A percentile compares a stretch with the other conserved stretches of the same genome.
Evolutionary conservation across 495 filamentous ascomycete species (phyloP).

Genomic region (Hypoxylon lienhwacheense): DNA sequence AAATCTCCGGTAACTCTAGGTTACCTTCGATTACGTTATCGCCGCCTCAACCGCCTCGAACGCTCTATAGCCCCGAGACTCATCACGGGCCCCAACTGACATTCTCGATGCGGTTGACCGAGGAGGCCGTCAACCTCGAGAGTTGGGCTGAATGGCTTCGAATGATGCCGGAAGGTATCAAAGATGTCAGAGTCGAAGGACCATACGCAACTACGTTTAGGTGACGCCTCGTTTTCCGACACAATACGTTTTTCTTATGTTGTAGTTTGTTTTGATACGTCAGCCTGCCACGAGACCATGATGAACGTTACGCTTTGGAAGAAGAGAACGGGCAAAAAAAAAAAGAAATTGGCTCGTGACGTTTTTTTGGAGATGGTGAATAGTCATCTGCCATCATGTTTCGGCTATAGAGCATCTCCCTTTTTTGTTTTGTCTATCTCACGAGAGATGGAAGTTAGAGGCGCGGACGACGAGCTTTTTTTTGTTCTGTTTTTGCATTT

Average conservation of each 20-base stretch:
- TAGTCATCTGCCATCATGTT: slow-evolving; percentile 24
- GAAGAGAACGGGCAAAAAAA: slow-evolving; percentile 11
- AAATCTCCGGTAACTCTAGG: slow-evolving; percentile 47
- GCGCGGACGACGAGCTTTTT: slow-evolving; percentile 16
- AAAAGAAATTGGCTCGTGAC: slow-evolving; percentile 19
- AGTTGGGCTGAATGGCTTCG: slow-evolving; percentile 54
- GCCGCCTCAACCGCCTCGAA: slow-evolving; percentile 42
- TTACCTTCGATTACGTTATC: slow-evolving; percentile 51
- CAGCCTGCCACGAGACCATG: slow-evolving; percentile 31
- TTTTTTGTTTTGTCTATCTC: slow-evolving; percentile 16
- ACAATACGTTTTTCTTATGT: slow-evolving; percentile 23
- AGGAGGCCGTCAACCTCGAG: slow-evolving; percentile 46
- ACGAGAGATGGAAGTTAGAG: slow-evolving; percentile 22
- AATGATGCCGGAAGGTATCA: slow-evolving; percentile 53
- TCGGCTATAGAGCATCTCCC: slow-evolving; percentile 9
- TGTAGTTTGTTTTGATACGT: slow-evolving; percentile 19
- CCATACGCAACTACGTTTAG: slow-evolving; percentile 52
- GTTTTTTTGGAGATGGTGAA: slow-evolving; percentile 19
- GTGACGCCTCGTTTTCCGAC: slow-evolving; percentile 37
- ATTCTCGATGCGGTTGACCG: slow-evolving; percentile 48
- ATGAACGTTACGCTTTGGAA: slow-evolving; percentile 32
- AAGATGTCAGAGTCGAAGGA: slow-evolving; percentile 50
- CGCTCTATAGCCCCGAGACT: slow-evolving; percentile 39
- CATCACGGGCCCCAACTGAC: slow-evolving; percentile 42
- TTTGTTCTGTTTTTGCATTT: too few relatives aligned